phyloP scores from a whole-genome alignment of 2,329 filamentous ascomycete species.

The Annulohypoxylon truncatum region DNA sequence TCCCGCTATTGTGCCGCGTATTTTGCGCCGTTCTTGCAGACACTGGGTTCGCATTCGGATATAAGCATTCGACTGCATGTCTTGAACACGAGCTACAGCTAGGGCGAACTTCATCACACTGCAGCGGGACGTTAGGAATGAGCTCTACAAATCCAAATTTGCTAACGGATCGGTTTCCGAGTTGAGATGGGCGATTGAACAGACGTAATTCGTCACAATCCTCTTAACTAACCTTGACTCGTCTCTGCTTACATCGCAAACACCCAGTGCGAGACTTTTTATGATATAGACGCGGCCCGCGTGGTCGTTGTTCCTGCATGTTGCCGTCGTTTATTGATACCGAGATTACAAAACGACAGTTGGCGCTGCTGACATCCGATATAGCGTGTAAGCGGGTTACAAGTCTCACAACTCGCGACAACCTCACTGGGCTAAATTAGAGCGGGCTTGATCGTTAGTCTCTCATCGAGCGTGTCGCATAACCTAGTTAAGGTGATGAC shows the following conservation, averaged over 20 bases:
- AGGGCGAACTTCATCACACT: conserved; percentile 50
- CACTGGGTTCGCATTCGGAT: conserved; percentile 39
- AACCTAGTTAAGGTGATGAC: not conserved
- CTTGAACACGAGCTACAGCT: conserved; percentile 48
- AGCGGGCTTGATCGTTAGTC: not conserved
- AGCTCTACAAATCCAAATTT: conserved; percentile 3
- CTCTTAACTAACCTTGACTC: conserved; percentile 45
- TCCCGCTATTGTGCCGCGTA: conserved; percentile 25
- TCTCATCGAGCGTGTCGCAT: not conserved
- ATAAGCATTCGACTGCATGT: conserved; percentile 49
- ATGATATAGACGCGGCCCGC: conserved; percentile 51
- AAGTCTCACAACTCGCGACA: not conserved
- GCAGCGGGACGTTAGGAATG: conserved; percentile 30
- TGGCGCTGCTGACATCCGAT: not conserved
- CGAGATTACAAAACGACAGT: not conserved
- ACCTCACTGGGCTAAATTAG: not conserved
- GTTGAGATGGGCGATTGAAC: conserved; percentile 1
- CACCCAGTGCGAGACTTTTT: conserved; percentile 51
- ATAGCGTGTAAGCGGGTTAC: not conserved
- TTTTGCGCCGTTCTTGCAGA: conserved; percentile 21
- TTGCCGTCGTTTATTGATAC: conserved; percentile 40
- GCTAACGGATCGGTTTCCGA: not conserved
- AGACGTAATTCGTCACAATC: conserved; percentile 2
- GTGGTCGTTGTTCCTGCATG: conserved; percentile 41
- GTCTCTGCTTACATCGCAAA: conserved; percentile 48